phyloP scores from a whole-genome alignment of 805 yeast genomes.

The Maudiozyma barnettii region DNA sequence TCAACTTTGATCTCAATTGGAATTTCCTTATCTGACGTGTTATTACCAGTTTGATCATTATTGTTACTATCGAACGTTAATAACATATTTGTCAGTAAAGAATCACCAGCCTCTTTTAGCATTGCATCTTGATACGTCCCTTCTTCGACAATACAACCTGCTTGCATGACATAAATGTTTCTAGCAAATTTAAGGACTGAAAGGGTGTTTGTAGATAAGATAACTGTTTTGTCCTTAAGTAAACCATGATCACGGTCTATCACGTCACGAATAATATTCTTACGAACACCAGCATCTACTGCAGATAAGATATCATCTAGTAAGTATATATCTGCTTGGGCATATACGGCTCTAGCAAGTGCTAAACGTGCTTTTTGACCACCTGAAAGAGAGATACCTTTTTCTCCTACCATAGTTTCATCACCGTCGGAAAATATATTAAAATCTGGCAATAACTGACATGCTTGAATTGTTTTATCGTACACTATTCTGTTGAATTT shows the following conservation, averaged over 20 bases:
- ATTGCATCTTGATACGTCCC: slow-evolving; percentile 44
- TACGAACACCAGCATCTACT: slow-evolving; percentile 64
- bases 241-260: slow-evolving; percentile 37
- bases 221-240: slow-evolving; percentile 41
- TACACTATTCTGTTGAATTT: slow-evolving; percentile 36
- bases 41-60: slow-evolving; percentile 7
- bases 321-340: slow-evolving; percentile 48
- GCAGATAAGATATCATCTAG: slow-evolving; percentile 63
- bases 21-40: not conserved
- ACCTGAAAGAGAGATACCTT: slow-evolving; percentile 51
- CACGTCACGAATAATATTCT: slow-evolving; percentile 42
- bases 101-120: slow-evolving; percentile 12
- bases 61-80: slow-evolving; percentile 27
- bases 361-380: slow-evolving; percentile 59
- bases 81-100: slow-evolving; percentile 27
- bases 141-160: slow-evolving; percentile 45
- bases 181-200: slow-evolving; percentile 49
- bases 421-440: slow-evolving; percentile 44
- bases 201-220: slow-evolving; percentile 51
- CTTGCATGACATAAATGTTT: slow-evolving; percentile 48
- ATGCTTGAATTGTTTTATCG: slow-evolving; percentile 37
- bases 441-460: slow-evolving; percentile 41
- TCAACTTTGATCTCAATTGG: not conserved
- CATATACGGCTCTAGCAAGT: slow-evolving; percentile 60
- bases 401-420: slow-evolving; percentile 48